phyloP scores from a whole-genome alignment of 2,329 filamentous ascomycete genomes.

The Mycogone perniciosa region DNA sequence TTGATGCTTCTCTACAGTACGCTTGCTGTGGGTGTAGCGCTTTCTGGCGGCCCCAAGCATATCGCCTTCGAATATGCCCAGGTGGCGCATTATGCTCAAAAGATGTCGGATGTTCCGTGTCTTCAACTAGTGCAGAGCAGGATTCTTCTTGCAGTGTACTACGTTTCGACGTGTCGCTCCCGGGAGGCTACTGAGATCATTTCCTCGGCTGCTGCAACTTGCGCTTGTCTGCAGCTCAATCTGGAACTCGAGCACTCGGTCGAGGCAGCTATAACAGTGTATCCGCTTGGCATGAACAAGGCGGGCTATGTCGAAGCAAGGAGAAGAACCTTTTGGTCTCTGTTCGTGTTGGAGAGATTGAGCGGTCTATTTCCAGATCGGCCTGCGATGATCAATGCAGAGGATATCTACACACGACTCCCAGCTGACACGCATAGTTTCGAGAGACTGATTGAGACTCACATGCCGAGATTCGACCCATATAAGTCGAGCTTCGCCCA shows the following conservation, averaged over 20 bases:
- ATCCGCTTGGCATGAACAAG: constrained; percentile 52
- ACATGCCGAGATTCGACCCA: constrained; percentile 55
- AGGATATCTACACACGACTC: constrained; percentile 61
- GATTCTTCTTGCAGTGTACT: constrained; percentile 61
- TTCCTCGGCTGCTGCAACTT: constrained; percentile 54
- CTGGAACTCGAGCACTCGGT: constrained; percentile 48
- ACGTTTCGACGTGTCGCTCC: constrained; percentile 54
- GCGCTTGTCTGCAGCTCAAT: constrained; percentile 56
- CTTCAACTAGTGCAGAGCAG: constrained; percentile 62
- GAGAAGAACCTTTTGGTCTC: constrained; percentile 65
- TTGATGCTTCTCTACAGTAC: constrained; percentile 42
- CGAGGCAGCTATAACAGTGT: constrained; percentile 33
- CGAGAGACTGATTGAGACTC: constrained; percentile 51
- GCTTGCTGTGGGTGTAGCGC: constrained; percentile 33
- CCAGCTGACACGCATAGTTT: constrained; percentile 57
- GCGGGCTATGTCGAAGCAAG: constrained; percentile 58
- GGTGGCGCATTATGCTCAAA: constrained; percentile 52
- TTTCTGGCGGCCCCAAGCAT: constrained; percentile 32
- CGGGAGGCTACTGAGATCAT: constrained; percentile 58
- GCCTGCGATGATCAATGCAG: constrained; percentile 50
- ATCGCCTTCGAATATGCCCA: constrained; percentile 37
- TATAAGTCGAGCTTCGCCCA: constrained; percentile 23
- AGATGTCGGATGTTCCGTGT: constrained; percentile 21
- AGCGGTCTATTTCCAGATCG: constrained; percentile 51
- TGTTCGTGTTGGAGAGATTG: constrained; percentile 63